These are phyloP conservation scores for Trifolium fragiferum DNA, from an alignment of 306 rosid species.

Conservation along the genomic window DNA sequence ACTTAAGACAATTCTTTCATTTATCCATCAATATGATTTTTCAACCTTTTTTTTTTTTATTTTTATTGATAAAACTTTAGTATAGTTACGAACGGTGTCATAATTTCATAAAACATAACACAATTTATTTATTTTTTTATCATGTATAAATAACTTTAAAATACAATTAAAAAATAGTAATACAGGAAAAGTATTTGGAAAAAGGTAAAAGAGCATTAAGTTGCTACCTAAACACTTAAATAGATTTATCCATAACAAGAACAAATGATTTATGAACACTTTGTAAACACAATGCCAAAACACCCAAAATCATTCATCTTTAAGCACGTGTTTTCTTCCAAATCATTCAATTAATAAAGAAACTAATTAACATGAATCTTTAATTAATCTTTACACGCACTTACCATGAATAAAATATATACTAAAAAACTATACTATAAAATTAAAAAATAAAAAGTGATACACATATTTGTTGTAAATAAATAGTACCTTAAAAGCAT, in stretches of 20 bases:
- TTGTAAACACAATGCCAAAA: background rate
- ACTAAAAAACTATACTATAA: background rate
- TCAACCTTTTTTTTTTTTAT: too few species aligned
- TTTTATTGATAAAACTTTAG: too few species aligned
- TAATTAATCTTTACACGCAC: background rate
- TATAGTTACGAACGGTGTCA: too few species aligned
- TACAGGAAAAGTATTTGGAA: background rate
- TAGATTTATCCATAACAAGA: background rate
- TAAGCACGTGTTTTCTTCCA: background rate
- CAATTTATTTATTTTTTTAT: too few species aligned
- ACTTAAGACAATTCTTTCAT: too few species aligned
- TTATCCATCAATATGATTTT: too few species aligned
- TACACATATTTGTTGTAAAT: background rate
- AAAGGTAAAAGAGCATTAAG: background rate
- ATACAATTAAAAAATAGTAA: too few species aligned
- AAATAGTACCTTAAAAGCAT: background rate
- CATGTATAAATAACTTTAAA: background rate
- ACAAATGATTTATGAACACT: background rate
- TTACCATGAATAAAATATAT: background rate
- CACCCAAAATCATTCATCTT: background rate
- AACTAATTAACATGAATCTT: too few species aligned
- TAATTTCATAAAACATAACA: background rate
- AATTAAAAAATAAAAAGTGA: too few species aligned
- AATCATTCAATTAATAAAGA: too few species aligned
- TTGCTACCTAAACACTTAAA: background rate